These are phyloP conservation scores for Diaporthe caulivora DNA, from an alignment of 2,329 filamentous ascomycete species.

Conservation along the genomic window DNA sequence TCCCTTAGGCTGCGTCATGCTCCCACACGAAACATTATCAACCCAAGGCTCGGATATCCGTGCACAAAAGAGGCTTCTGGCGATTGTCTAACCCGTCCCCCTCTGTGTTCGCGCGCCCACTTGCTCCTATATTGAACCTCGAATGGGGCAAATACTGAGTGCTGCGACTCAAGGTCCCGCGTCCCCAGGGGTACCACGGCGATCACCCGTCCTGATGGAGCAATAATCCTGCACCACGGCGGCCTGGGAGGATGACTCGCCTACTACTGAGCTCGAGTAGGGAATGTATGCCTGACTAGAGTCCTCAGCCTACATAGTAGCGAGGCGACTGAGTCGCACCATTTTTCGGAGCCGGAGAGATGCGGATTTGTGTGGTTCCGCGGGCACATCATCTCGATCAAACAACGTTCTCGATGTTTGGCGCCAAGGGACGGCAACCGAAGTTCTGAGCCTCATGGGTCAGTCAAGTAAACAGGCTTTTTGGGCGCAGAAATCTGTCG, in stretches of 20 bases:
- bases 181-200: not conserved
- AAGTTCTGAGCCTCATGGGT: too few species aligned
- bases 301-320: not conserved
- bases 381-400: not conserved
- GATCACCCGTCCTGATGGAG: not conserved
- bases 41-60: not conserved
- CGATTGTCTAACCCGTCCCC: not conserved
- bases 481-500: not conserved
- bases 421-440: too few species aligned
- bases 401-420: not conserved
- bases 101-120: not conserved
- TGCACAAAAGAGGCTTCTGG: not conserved
- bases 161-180: not conserved
- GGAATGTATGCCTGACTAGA: not conserved
- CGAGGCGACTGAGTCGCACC: not conserved
- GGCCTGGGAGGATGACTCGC: not conserved
- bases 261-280: not conserved
- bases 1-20: slow-evolving; percentile 9
- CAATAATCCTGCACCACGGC: not conserved
- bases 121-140: not conserved
- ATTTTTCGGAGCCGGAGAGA: not conserved
- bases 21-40: slow-evolving; percentile 13
- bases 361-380: not conserved
- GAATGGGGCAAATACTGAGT: too few species aligned
- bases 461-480: not conserved